Evolutionary conservation across 2,329 filamentous ascomycete species (phyloP), one percentile per base, ranked within the genome.

Genomic region (Nothophoma quercina): DNA sequence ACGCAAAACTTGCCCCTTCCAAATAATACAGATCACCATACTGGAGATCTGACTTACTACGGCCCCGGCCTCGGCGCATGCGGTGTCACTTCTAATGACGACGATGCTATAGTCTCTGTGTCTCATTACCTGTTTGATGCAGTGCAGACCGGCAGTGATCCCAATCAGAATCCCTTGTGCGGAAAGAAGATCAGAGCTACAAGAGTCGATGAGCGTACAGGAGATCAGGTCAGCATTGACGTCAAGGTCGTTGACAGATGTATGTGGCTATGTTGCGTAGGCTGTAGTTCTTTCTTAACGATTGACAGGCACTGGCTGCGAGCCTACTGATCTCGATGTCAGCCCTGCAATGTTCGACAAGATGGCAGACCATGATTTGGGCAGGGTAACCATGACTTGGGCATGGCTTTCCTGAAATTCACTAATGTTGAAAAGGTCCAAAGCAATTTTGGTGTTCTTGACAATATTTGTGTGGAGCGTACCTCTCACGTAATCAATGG

Each of bases 41-140:
- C 76, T 4, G 88, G 87, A 44, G 86, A 90, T 41, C 70, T 90
- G 42, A 91, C 88, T 1, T 93, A 86, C 75, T 93, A 89, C 70
- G 75, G 78, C 15, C 83, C 88, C 0, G 83, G 73, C 0, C 78
- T 90, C 4, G 89, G 90, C 10, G 86, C 89, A 0, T 93, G 90
- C 68, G 90, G 89, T 5, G 72, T 81, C 25, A 79, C 74, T 1
- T 85, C 83, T 45, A 72, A 68, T 1, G 76, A 79, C 7, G 73
- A 70, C 7, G 87, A 91, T 50, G 67, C 81, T 50, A 83, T 93
- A 32, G 87, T 84, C 28, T 84, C 90, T 0, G 80, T 93, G 0
- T 88, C 87, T 2, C 83, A 87, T 63, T 66, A 80, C n/a, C 68
- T 89, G 4, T 93, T 85, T 66, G 88, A 92, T 69, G 80, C 84